A percentile compares a stretch with the other conserved stretches of the same genome.
Conservation (phyloP, 257 asterid species). For the Cordia subcordata region DNA sequence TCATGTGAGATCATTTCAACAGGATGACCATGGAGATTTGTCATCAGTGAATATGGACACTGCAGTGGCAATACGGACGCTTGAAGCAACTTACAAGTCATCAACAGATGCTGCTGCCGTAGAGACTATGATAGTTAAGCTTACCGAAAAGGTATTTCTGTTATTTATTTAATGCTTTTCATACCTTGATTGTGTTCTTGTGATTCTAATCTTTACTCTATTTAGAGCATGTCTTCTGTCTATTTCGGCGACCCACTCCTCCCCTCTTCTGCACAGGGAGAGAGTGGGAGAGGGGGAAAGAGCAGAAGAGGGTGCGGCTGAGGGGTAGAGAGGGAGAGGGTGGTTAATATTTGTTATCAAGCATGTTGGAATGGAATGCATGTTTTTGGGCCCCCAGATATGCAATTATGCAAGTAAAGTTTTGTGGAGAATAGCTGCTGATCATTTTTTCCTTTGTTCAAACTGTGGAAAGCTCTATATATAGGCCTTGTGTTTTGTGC, state of each 20-base stretch:
- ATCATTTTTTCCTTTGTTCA: background rate
- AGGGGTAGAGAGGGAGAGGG: no score
- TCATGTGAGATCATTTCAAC: constrained; percentile 19
- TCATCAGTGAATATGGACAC: constrained; percentile 99
- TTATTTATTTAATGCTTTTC: constrained; percentile 2
- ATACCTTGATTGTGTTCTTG: background rate
- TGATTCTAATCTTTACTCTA: no score
- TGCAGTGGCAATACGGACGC: constrained; percentile 98
- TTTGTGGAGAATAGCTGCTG: no score
- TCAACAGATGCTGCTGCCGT: constrained; percentile 93
- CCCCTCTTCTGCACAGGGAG: no score
- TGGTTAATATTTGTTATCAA: no score
- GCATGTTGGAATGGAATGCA: no score
- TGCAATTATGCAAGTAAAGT: no score
- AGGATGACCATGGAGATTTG: constrained; percentile 96
- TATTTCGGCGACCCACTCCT: no score
- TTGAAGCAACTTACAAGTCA: constrained; percentile 88
- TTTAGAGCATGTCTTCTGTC: no score
- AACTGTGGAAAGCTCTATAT: background rate
- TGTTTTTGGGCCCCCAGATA: no score
- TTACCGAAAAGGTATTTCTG: constrained; percentile 71
- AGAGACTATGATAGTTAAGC: constrained; percentile 76
- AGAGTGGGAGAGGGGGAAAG: no score
- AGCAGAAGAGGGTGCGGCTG: no score
- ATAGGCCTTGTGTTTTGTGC: background rate